Evolutionary conservation across 352 stramenopile genomes (phyloP).

Genomic region (Phytophthora pluvialis): DNA sequence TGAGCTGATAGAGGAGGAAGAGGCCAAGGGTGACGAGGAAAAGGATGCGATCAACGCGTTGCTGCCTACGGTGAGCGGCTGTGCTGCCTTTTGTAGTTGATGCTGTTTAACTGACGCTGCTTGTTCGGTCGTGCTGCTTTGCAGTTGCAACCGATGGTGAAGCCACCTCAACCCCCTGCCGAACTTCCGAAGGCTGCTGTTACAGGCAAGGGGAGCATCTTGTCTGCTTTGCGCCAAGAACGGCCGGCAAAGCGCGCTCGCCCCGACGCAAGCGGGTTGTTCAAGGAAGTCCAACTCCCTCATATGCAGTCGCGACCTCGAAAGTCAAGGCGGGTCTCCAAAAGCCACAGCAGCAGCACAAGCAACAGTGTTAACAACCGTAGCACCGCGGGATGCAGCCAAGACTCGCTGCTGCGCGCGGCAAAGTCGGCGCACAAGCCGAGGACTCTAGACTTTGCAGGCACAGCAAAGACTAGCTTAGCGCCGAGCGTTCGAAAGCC

Average conservation of each 20-base stretch:
- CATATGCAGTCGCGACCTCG: constrained; percentile 18
- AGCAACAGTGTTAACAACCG: constrained; percentile 7
- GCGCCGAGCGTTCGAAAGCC: background rate
- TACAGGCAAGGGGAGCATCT: constrained; percentile 52
- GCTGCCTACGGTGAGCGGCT: constrained; percentile 22
- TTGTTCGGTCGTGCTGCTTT: background rate
- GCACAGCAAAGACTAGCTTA: constrained; percentile 1
- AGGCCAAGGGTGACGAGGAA: constrained; percentile 4
- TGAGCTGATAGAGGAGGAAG: constrained; percentile 61
- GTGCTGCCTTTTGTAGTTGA: background rate
- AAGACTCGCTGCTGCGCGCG: constrained; percentile 19
- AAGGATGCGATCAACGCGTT: constrained; percentile 11
- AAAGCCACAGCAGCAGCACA: constrained; percentile 20
- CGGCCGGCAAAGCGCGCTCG: constrained; percentile 51
- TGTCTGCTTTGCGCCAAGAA: constrained; percentile 71
- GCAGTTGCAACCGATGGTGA: constrained; percentile 30
- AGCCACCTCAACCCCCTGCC: constrained; percentile 13
- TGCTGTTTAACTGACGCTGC: background rate
- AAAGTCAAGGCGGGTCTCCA: constrained; percentile 32
- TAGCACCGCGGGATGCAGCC: constrained; percentile 7
- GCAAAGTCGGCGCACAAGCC: constrained; percentile 6
- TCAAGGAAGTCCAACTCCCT: constrained; percentile 54
- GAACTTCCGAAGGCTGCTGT: constrained; percentile 4
- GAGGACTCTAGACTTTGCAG: constrained; percentile 1
- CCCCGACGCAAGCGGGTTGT: constrained; percentile 36